Conservation (phyloP, 768 basidiomycete species). For the Pleurotus salmoneostramineus region DNA sequence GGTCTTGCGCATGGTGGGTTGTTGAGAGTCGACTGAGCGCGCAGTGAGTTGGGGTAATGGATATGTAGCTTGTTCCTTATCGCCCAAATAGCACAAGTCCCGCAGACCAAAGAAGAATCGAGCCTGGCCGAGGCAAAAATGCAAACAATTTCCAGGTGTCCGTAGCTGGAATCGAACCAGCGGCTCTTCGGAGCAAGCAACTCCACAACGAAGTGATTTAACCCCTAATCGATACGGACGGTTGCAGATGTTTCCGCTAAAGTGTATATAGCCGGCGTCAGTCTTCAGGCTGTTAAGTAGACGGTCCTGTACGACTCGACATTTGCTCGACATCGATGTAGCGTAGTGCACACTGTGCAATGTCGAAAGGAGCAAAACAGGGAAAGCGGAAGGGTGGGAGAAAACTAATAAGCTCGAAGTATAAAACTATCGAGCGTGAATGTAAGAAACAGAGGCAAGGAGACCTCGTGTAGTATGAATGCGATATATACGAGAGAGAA, state of each 20-base stretch:
- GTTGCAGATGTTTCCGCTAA: background rate
- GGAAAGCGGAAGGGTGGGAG: too few relatives aligned
- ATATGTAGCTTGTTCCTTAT: background rate
- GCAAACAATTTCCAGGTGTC: slow-evolving; percentile 9
- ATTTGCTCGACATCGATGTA: background rate
- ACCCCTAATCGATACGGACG: slow-evolving; percentile 19
- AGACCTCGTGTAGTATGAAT: too few relatives aligned
- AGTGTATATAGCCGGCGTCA: too few relatives aligned
- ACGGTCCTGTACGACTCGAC: too few relatives aligned
- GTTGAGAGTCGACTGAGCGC: background rate
- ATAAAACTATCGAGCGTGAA: too few relatives aligned
- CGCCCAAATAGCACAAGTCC: background rate
- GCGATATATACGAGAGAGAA: too few relatives aligned
- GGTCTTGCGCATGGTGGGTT: slow-evolving; percentile 53
- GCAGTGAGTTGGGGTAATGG: background rate
- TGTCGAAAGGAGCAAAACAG: too few relatives aligned
- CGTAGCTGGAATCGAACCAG: slow-evolving; percentile 18
- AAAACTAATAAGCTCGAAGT: too few relatives aligned
- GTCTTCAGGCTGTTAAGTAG: too few relatives aligned
- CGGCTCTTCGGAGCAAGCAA: slow-evolving; percentile 12
- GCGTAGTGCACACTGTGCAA: too few relatives aligned
- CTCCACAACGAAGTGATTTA: slow-evolving; percentile 18
- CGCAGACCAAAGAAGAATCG: background rate
- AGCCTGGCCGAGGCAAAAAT: background rate
- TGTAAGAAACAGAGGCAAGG: too few relatives aligned